Percentiles rank a stretch among this genome's conserved stretches.
These are phyloP conservation scores for Nemania abortiva DNA, from an alignment of 2,329 filamentous ascomycete species.

Conservation along the genomic window DNA sequence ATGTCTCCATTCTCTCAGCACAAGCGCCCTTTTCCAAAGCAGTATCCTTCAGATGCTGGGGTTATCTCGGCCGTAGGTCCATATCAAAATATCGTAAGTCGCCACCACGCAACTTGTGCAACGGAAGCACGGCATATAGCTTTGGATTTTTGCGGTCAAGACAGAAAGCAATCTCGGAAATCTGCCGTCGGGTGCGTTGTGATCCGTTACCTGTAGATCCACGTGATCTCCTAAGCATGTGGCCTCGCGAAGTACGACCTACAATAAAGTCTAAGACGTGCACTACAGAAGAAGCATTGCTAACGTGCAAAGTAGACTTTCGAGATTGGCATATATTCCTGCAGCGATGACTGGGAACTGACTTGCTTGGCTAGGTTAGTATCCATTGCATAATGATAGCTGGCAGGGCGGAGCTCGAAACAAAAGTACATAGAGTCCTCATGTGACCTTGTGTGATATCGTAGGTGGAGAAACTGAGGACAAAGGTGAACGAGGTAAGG, in stretches of 20 bases:
- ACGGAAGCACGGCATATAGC: neutral
- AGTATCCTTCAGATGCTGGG: neutral
- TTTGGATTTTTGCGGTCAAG: neutral
- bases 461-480: slow-evolving; percentile 17
- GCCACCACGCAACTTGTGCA: neutral
- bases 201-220: neutral
- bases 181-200: neutral
- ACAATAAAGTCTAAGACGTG: slow-evolving; percentile 10
- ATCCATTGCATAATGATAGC: slow-evolving; percentile 2
- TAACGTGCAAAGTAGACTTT: neutral
- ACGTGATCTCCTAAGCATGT: slow-evolving; percentile 1
- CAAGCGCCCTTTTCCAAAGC: neutral
- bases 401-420: slow-evolving; percentile 10
- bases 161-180: neutral
- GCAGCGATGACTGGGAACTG: neutral
- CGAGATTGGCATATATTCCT: slow-evolving; percentile 12
- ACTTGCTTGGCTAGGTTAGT: neutral
- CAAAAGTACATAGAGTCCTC: neutral
- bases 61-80: neutral
- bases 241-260: neutral
- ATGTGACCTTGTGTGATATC: slow-evolving; percentile 7
- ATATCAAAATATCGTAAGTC: too few relatives aligned
- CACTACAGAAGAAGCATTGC: slow-evolving; percentile 1
- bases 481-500: slow-evolving; percentile 10
- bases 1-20: neutral